phyloP scores from a whole-genome alignment of 371 early-diverging fungal species.

The Mucor sp. region DNA sequence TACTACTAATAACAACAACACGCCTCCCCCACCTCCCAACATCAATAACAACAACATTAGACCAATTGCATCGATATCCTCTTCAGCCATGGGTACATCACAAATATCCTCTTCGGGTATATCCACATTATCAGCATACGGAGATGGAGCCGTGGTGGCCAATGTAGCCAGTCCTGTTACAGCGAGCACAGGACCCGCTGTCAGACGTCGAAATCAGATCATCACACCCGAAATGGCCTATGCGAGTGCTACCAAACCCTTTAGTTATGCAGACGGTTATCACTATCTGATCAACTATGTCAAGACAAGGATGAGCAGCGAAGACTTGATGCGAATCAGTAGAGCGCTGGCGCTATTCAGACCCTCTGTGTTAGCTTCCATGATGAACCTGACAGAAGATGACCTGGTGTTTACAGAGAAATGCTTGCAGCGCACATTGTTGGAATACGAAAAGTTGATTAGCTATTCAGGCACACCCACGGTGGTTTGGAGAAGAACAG shows the following conservation, averaged over 20 bases:
- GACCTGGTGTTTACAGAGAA: constrained; percentile 94
- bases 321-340: constrained; percentile 86
- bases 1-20: not conserved
- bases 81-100: constrained; percentile 34
- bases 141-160: constrained; percentile 48
- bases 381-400: constrained; percentile 89
- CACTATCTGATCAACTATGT: constrained; percentile 80
- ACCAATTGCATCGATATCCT: constrained; percentile 29
- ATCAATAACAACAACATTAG: not conserved
- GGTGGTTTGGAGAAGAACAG: constrained; percentile 91
- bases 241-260: constrained; percentile 68
- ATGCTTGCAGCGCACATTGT: constrained; percentile 70
- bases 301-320: constrained; percentile 82
- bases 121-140: constrained; percentile 41
- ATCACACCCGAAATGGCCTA: constrained; percentile 48
- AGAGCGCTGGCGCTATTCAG: constrained; percentile 88
- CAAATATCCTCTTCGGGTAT: constrained; percentile 40
- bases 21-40: not conserved
- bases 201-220: constrained; percentile 36
- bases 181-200: constrained; percentile 22
- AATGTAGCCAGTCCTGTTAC: constrained; percentile 44
- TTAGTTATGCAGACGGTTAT: constrained; percentile 86
- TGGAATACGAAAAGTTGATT: constrained; percentile 89
- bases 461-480: constrained; percentile 90
- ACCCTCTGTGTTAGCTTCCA: constrained; percentile 88